Percentiles rank a stretch among this genome's conserved stretches.
Conservation (phyloP, 768 basidiomycete genomes). For the Trametes cubensis region DNA sequence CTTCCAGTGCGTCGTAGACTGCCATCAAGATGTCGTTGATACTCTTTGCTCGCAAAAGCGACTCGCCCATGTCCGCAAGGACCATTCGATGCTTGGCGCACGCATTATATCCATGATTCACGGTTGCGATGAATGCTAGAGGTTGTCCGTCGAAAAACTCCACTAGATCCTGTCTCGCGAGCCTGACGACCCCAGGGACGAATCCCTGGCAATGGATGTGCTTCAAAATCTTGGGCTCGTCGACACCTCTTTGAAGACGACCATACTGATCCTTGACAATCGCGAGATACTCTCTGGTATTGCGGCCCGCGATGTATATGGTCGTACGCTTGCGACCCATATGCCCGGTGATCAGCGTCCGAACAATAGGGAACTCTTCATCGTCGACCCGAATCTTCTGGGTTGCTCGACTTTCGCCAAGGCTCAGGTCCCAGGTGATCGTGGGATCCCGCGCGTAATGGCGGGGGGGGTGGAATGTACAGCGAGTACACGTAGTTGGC, state of each 20-base stretch:
- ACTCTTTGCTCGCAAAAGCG: neutral
- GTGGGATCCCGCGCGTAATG: neutral
- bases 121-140: neutral
- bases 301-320: neutral
- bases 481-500: neutral
- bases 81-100: slow-evolving; percentile 9
- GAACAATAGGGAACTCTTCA: neutral
- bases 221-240: slow-evolving; percentile 1
- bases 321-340: neutral
- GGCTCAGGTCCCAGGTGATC: neutral
- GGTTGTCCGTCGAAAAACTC: neutral
- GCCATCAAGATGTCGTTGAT: slow-evolving; percentile 24
- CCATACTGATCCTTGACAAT: slow-evolving; percentile 12
- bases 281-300: neutral
- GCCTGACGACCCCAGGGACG: slow-evolving; percentile 3
- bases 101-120: neutral
- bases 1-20: slow-evolving; percentile 16
- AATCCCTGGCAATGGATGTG: slow-evolving; percentile 10
- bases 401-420: neutral
- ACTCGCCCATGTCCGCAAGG: slow-evolving; percentile 11
- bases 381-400: neutral
- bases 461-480: neutral
- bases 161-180: neutral
- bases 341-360: neutral
- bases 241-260: neutral